These are phyloP conservation scores for Flammula alnicola DNA, from an alignment of 1,284 basidiomycete species.

Conservation along the genomic window DNA sequence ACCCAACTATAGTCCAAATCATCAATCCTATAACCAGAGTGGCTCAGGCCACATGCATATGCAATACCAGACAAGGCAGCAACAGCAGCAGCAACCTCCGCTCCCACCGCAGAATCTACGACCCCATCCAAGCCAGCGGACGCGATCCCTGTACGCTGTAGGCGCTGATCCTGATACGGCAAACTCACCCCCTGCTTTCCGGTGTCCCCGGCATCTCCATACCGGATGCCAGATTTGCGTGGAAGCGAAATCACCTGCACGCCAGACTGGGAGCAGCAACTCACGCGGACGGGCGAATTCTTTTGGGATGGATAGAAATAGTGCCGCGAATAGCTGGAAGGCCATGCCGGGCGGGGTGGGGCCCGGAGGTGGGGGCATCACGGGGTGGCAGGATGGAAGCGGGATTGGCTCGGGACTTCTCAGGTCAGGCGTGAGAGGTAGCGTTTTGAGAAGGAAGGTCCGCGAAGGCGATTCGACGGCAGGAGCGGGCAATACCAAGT, in stretches of 20 bases:
- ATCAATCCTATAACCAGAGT: slow-evolving; percentile 9
- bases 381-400: slow-evolving; percentile 71
- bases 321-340: slow-evolving; percentile 26
- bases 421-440: slow-evolving; percentile 56
- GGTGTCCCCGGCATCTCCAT: slow-evolving; percentile 74
- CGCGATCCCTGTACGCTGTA: slow-evolving; percentile 55
- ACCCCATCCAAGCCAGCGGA: slow-evolving; percentile 44
- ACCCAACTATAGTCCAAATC: slow-evolving; percentile 9
- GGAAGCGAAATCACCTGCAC: slow-evolving; percentile 49
- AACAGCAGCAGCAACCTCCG: slow-evolving; percentile 17
- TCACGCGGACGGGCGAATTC: slow-evolving; percentile 24
- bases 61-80: slow-evolving; percentile 19
- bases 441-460: slow-evolving; percentile 55
- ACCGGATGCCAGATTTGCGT: slow-evolving; percentile 76
- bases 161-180: slow-evolving; percentile 66
- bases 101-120: slow-evolving; percentile 16
- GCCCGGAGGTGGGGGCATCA: slow-evolving; percentile 51
- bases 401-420: slow-evolving; percentile 72
- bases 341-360: slow-evolving; percentile 39
- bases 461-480: slow-evolving; percentile 32
- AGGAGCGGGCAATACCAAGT: slow-evolving; percentile 62
- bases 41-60: slow-evolving; percentile 14
- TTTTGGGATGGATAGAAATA: slow-evolving; percentile 16
- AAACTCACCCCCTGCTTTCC: slow-evolving; percentile 64
- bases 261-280: slow-evolving; percentile 29